Base-by-base conservation (phyloP, 306 rosid genomes). In the Prunus mume region DNA sequence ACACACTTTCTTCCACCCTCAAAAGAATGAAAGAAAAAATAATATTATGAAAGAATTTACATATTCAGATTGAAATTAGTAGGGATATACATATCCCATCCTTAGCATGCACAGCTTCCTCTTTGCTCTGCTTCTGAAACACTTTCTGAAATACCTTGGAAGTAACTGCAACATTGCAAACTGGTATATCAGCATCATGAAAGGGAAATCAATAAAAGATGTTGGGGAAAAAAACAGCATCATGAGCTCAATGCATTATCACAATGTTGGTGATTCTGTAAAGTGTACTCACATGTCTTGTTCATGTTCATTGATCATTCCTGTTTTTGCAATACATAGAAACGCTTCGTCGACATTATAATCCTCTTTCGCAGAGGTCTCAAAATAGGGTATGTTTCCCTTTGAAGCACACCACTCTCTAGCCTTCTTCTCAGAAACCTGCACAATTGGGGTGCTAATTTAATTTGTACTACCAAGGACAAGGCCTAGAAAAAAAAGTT, bases 331-430 rank as follows among this genome's bases (percentile, higher is more conserved):
- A 30, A 84, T 90, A 47, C 89, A 84, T 0, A 83, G 68, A 79
- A 94, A 94, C 19, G 97, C 95, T 47, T 88, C 97, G 2, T 92
- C 93, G 30, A 94, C 85, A 64, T 89, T 89, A 81, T 78, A 72
- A 2, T 85, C 88, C 69, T 94, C 92, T 83, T 92, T 94, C 3
- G 97, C 98, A 3, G 98, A 94, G 19, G 97, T 91, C 76, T 90
- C 95, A 61, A 85, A 89, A 87, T 94, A 92, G n/a, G 98, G 91
- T 41, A 94, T 87, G 81, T 86, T 90, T 38, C 96, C 97, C 70
- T 88, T 83, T 0, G 90, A 69, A 75, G 84, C 88, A 80, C 98
- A 92, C 97, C 97, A 94, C 46, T 91, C 95, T 47, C 83, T 86
- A 1, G 93, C 95, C 82, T 82, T 90, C 68, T 75, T 90, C 68